phyloP scores from a whole-genome alignment of 257 asterid genomes.

The Forsythia viridissima region DNA sequence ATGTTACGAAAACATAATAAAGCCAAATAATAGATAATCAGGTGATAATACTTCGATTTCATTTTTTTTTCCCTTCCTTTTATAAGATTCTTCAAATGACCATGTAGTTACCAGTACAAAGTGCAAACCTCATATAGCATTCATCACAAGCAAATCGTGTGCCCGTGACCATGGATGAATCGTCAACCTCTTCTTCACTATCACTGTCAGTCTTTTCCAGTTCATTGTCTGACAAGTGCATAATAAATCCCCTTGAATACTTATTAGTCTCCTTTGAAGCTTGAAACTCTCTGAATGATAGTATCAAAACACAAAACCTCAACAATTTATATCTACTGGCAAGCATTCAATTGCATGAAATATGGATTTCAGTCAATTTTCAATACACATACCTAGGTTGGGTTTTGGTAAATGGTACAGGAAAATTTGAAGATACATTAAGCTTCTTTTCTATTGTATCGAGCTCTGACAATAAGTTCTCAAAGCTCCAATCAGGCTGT shows the following conservation, averaged over 20 bases:
- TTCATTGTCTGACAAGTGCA: constrained; percentile 53
- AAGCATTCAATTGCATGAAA: neutral
- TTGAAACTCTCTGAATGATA: constrained; percentile 40
- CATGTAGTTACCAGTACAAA: neutral
- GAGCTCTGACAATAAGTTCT: constrained; percentile 62
- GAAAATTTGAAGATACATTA: constrained; percentile 30
- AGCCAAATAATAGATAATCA: neutral
- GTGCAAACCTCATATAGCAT: constrained; percentile 56
- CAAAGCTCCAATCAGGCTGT: constrained; percentile 83
- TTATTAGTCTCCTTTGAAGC: constrained; percentile 35
- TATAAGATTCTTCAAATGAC: constrained; percentile 8
- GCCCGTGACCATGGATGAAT: constrained; percentile 38
- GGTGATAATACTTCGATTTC: neutral
- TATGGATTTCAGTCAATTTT: neutral
- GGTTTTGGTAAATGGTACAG: constrained; percentile 45
- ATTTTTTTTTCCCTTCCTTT: neutral
- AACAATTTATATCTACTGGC: neutral
- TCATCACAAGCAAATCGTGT: constrained; percentile 58
- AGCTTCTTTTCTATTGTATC: constrained; percentile 50
- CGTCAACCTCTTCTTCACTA: constrained; percentile 40
- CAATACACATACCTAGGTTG: constrained; percentile 47
- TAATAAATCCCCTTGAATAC: constrained; percentile 48
- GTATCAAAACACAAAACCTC: constrained; percentile 14
- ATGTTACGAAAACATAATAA: neutral
- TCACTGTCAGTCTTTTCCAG: constrained; percentile 37